phyloP scores from a whole-genome alignment of 2,329 filamentous ascomycete genomes.

The Penicillium nordicum region DNA sequence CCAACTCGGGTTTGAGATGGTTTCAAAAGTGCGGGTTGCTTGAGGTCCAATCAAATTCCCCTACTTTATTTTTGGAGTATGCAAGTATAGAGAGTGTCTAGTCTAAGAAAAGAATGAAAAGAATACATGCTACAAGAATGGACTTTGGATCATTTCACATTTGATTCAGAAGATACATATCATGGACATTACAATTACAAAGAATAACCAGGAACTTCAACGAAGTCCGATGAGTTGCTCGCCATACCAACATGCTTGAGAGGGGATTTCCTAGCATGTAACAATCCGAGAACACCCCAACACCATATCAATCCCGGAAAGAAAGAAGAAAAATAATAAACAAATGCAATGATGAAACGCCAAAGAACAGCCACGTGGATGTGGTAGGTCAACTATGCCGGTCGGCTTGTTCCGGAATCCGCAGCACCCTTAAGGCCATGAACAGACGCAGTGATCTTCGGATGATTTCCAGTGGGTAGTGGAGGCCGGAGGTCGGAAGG shows the following conservation, averaged over 20 bases:
- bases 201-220: not conserved
- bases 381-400: conserved; percentile 26
- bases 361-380: not conserved
- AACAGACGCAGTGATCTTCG: conserved; percentile 18
- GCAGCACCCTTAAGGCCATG: conserved; percentile 23
- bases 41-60: conserved; percentile 16
- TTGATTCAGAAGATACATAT: conserved; percentile 16
- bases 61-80: not conserved
- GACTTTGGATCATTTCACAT: conserved; percentile 2
- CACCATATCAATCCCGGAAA: not conserved
- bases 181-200: conserved; percentile 22
- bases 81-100: not conserved
- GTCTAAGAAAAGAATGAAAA: not conserved
- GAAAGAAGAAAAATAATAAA: not conserved
- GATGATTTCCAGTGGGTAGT: conserved; percentile 58
- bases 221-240: conserved; percentile 10
- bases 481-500: conserved; percentile 65
- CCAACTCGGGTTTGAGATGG: conserved; percentile 8
- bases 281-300: conserved; percentile 12
- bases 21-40: conserved; percentile 12
- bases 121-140: not conserved
- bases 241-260: conserved; percentile 23
- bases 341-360: conserved; percentile 2
- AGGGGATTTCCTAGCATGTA: conserved; percentile 23
- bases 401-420: conserved; percentile 31